Conservation (phyloP, 2,329 filamentous ascomycete genomes). For the Catunica adiposa region DNA sequence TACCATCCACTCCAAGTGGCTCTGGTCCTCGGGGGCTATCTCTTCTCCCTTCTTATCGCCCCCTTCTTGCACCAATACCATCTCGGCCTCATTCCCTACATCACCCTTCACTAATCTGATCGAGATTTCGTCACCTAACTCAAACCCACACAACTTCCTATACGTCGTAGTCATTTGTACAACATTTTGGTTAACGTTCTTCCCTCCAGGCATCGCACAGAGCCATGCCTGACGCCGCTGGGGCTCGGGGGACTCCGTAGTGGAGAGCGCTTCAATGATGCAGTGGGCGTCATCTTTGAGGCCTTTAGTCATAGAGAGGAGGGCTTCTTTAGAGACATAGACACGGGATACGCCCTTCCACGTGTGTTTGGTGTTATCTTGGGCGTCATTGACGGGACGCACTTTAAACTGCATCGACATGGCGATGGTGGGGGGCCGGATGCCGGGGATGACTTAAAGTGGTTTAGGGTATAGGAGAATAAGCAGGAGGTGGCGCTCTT, state of each 20-base stretch:
- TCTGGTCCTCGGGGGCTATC: conserved; percentile 17
- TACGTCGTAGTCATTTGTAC: conserved; percentile 59
- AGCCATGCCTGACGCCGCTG: conserved; percentile 30
- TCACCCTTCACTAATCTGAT: conserved; percentile 39
- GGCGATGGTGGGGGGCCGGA: conserved; percentile 7
- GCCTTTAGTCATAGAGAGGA: conserved; percentile 28
- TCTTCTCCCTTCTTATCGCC: conserved; percentile 20
- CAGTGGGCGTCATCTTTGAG: conserved; percentile 29
- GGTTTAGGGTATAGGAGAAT: not conserved
- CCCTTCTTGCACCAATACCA: conserved; percentile 44
- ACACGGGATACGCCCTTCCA: conserved; percentile 28
- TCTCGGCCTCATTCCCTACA: conserved; percentile 35
- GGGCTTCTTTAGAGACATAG: conserved; percentile 31
- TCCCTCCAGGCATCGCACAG: conserved; percentile 32
- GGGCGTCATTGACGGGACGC: conserved; percentile 26
- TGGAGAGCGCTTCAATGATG: conserved; percentile 21
- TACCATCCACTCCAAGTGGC: conserved; percentile 24
- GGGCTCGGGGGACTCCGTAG: conserved; percentile 14
- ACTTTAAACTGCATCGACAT: conserved; percentile 26
- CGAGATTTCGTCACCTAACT: conserved; percentile 47
- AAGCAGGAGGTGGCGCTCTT: too few species aligned
- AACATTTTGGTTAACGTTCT: conserved; percentile 50
- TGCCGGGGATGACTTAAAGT: not conserved
- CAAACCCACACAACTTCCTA: conserved; percentile 55
- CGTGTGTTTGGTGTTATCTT: conserved; percentile 26